Conservation (phyloP, 2,329 filamentous ascomycete species). For the Tolypocladium endophyticum region DNA sequence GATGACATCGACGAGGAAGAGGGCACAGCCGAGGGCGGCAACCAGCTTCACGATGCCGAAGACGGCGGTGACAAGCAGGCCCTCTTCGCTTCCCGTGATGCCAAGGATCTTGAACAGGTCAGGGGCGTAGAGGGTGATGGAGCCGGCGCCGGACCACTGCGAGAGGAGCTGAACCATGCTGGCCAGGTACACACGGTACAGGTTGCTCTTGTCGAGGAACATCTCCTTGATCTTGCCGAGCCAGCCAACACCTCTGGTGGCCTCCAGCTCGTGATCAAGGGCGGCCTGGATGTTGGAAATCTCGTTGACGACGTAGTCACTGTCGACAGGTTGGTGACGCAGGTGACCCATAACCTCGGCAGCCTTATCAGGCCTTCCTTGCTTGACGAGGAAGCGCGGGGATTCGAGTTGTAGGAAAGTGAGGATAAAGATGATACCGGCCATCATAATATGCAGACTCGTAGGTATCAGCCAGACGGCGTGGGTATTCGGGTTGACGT, state of each 20-base stretch:
- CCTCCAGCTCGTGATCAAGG: conserved; percentile 62
- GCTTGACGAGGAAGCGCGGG: conserved; percentile 59
- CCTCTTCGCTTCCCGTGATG: conserved; percentile 55
- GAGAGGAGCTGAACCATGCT: conserved; percentile 59
- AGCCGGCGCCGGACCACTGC: conserved; percentile 64
- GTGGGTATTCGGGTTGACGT: conserved; percentile 34
- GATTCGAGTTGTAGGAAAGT: conserved; percentile 62
- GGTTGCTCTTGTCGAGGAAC: conserved; percentile 55
- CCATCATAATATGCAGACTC: conserved; percentile 68
- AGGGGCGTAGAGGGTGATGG: conserved; percentile 67
- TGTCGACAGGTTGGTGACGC: conserved; percentile 46
- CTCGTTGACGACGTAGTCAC: conserved; percentile 52
- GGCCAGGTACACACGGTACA: conserved; percentile 62
- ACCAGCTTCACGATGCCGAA: conserved; percentile 67
- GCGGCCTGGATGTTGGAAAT: conserved; percentile 53
- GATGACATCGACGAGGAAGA: conserved; percentile 71
- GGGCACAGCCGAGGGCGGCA: conserved; percentile 56
- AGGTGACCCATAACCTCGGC: conserved; percentile 43
- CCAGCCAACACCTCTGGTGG: conserved; percentile 54
- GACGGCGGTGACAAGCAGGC: conserved; percentile 62
- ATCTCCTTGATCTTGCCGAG: conserved; percentile 58
- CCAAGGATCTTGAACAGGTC: conserved; percentile 65
- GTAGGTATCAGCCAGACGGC: conserved; percentile 58
- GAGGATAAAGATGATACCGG: conserved; percentile 58
- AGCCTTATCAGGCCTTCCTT: conserved; percentile 48